Conservation (phyloP, 495 filamentous ascomycete genomes). For the Penicillium samsonianum region DNA sequence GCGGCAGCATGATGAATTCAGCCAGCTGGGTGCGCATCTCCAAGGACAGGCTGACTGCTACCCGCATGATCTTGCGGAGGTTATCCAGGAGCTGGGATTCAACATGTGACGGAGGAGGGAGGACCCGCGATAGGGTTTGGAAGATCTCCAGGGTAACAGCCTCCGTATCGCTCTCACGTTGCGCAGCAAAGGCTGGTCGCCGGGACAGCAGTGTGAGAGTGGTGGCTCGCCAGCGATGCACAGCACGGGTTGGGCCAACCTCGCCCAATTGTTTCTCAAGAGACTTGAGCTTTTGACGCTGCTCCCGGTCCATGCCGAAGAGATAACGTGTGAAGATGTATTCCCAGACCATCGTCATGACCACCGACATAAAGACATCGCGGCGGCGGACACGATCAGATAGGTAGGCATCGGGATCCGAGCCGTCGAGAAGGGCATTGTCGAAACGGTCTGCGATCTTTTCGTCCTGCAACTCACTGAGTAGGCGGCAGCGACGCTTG, state of each 20-base stretch:
- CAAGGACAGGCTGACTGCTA: slow-evolving; percentile 83
- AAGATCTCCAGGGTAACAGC: slow-evolving; percentile 86
- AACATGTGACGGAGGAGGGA: slow-evolving; percentile 79
- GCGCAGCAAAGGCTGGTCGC: slow-evolving; percentile 68
- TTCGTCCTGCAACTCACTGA: slow-evolving; percentile 80
- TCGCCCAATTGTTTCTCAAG: slow-evolving; percentile 89
- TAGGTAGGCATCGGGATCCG: slow-evolving; percentile 83
- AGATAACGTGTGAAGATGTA: slow-evolving; percentile 96
- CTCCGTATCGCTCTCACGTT: slow-evolving; percentile 83
- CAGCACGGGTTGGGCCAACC: slow-evolving; percentile 76
- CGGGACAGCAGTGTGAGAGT: slow-evolving; percentile 85
- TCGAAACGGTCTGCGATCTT: slow-evolving; percentile 90
- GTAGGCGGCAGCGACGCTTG: slow-evolving; percentile 75
- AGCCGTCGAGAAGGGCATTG: slow-evolving; percentile 89
- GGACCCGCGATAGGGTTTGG: slow-evolving; percentile 70
- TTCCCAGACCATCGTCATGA: slow-evolving; percentile 98
- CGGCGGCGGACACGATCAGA: slow-evolving; percentile 80
- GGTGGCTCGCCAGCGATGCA: slow-evolving; percentile 93
- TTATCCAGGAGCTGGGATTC: slow-evolving; percentile 73
- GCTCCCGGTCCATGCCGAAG: slow-evolving; percentile 96
- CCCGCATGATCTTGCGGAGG: slow-evolving; percentile 76
- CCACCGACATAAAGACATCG: slow-evolving; percentile 94
- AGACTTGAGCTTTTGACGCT: slow-evolving; percentile 92
- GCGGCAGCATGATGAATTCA: slow-evolving; percentile 96
- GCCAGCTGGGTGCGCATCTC: slow-evolving; percentile 96